Evolutionary conservation across 306 rosid genomes (phyloP).

Genomic region (Prunus mume): DNA sequence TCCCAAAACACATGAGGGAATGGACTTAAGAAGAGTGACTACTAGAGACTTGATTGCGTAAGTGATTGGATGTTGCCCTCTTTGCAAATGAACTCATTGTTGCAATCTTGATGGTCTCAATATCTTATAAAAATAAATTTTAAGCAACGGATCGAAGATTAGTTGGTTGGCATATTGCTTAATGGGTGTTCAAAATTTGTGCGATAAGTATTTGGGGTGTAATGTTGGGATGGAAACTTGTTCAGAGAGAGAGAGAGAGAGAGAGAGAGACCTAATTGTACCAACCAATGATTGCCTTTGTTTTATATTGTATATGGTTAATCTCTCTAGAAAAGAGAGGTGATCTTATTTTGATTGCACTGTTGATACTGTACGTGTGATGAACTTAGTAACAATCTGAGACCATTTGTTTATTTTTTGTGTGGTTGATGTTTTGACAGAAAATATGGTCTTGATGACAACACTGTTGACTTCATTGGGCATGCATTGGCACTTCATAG

Average conservation of each 20-base stretch:
- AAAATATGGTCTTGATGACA: conserved; percentile 90
- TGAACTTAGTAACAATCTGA: conserved; percentile 13
- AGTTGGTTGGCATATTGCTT: background rate
- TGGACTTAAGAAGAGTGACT: conserved; percentile 85
- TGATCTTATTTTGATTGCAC: background rate
- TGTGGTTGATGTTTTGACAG: conserved; percentile 49
- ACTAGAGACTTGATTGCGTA: conserved; percentile 86
- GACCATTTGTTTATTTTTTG: conserved; percentile 13
- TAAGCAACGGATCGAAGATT: background rate
- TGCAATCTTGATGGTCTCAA: background rate
- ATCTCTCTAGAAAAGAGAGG: background rate
- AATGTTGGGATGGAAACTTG: background rate
- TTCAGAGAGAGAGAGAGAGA: background rate
- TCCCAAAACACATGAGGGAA: conserved; percentile 87
- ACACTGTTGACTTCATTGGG: conserved; percentile 92
- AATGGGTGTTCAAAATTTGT: background rate
- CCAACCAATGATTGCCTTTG: background rate
- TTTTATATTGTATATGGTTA: background rate
- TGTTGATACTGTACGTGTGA: background rate
- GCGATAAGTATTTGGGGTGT: background rate
- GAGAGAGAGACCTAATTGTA: background rate
- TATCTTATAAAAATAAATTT: background rate
- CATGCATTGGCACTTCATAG: conserved; percentile 98
- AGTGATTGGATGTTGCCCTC: conserved; percentile 24
- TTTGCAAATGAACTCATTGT: background rate